Evolutionary conservation across 768 basidiomycete genomes (phyloP).

Genomic region (Boletales sp.): DNA sequence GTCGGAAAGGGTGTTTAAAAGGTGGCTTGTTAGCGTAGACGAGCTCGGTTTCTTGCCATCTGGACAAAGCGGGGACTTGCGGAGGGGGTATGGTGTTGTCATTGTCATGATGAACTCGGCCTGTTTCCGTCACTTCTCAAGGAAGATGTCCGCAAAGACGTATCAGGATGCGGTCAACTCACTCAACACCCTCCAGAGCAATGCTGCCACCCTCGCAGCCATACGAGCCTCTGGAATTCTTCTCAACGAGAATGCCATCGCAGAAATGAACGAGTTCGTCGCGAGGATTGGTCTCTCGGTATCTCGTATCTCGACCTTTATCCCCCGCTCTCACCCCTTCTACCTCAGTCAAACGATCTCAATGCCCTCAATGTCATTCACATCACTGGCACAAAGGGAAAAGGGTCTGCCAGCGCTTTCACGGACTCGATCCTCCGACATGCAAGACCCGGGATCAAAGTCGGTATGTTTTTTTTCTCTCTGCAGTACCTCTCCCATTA

Average conservation of each 20-base stretch:
- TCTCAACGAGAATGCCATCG: constrained; percentile 56
- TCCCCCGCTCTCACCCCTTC: constrained; percentile 11
- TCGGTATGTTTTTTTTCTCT: constrained; percentile 50
- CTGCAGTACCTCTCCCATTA: neutral
- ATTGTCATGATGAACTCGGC: no score
- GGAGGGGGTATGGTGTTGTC: no score
- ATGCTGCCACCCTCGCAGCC: constrained; percentile 89
- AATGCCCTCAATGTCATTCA: constrained; percentile 91
- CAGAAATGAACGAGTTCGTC: constrained; percentile 90
- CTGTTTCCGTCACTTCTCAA: constrained; percentile 10
- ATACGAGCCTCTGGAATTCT: constrained; percentile 67
- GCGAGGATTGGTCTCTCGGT: constrained; percentile 84
- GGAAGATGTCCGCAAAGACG: constrained; percentile 50
- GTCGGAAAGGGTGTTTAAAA: constrained; percentile 60
- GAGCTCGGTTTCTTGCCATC: constrained; percentile 28
- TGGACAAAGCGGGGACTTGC: no score
- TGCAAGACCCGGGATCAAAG: constrained; percentile 70
- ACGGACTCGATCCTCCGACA: constrained; percentile 81
- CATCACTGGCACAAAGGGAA: constrained; percentile 97
- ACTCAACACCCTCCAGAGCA: constrained; percentile 83
- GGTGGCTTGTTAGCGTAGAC: constrained; percentile 50
- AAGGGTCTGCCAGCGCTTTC: constrained; percentile 96
- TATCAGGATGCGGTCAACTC: constrained; percentile 72
- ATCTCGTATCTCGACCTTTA: constrained; percentile 22
- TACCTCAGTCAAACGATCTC: constrained; percentile 67